These are phyloP conservation scores for Metschnikowia lachancei DNA, from an alignment of 805 yeast species.

Conservation along the genomic window DNA sequence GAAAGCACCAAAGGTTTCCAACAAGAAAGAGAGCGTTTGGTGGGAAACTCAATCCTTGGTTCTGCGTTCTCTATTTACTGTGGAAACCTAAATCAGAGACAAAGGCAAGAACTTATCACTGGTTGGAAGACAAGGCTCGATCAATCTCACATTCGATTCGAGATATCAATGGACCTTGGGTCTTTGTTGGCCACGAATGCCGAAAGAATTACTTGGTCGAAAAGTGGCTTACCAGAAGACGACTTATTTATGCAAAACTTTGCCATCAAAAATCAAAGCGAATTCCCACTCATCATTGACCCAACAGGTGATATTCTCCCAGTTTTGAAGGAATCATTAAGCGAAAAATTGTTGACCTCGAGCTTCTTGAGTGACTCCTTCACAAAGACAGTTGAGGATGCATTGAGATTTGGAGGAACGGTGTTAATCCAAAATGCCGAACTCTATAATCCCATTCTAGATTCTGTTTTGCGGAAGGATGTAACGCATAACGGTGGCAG, in stretches of 20 bases:
- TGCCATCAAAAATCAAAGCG: constrained; percentile 43
- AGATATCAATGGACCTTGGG: constrained; percentile 31
- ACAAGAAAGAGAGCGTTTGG: constrained; percentile 41
- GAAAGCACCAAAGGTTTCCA: constrained; percentile 51
- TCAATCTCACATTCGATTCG: constrained; percentile 38
- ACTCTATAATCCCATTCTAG: constrained; percentile 69
- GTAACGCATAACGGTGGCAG: constrained; percentile 68
- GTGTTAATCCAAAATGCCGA: constrained; percentile 79
- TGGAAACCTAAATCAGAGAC: constrained; percentile 55
- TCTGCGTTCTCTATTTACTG: constrained; percentile 61
- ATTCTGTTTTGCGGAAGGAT: constrained; percentile 60
- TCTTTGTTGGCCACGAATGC: constrained; percentile 40
- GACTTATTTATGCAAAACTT: constrained; percentile 63
- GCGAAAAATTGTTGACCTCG: constrained; percentile 47
- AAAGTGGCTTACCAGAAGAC: constrained; percentile 54
- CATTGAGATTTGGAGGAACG: constrained; percentile 78
- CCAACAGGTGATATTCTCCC: constrained; percentile 47
- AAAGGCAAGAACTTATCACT: constrained; percentile 36
- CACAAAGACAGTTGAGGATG: constrained; percentile 68
- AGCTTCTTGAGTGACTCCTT: constrained; percentile 72
- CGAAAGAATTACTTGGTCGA: constrained; percentile 51
- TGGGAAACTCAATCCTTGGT: constrained; percentile 65
- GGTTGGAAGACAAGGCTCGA: constrained; percentile 38
- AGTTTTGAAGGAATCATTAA: constrained; percentile 32
- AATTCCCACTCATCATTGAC: constrained; percentile 65